phyloP scores from a whole-genome alignment of 495 filamentous ascomycete species.

The Xanthoparmelia taractica region DNA sequence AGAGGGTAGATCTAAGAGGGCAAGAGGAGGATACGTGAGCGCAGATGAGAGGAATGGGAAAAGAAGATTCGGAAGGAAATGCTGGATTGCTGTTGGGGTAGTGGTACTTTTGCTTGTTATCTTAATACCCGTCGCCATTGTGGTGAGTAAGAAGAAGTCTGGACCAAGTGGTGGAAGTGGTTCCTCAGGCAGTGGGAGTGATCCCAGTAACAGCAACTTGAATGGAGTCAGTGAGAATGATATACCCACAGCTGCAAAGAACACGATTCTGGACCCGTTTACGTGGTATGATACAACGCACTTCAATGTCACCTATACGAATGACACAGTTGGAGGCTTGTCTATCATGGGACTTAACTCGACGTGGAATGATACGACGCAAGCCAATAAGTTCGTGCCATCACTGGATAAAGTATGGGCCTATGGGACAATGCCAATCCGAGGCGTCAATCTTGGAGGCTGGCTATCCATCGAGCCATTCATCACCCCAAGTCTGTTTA shows the following conservation, averaged over 20 bases:
- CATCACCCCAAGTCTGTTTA: constrained; percentile 87
- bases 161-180: constrained; percentile 21
- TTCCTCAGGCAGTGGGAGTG: constrained; percentile 29
- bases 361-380: constrained; percentile 75
- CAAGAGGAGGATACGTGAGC: constrained; percentile 23
- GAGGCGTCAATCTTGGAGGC: constrained; percentile 89
- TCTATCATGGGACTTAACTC: constrained; percentile 83
- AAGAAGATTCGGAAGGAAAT: constrained; percentile 35
- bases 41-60: constrained; percentile 29
- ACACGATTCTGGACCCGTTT: constrained; percentile 79
- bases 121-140: constrained; percentile 63
- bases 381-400: constrained; percentile 72
- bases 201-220: constrained; percentile 50
- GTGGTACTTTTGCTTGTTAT: constrained; percentile 59
- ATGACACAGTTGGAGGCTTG: constrained; percentile 73
- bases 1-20: constrained; percentile 42
- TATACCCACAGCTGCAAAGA: constrained; percentile 61
- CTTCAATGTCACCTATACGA: constrained; percentile 93
- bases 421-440: constrained; percentile 72
- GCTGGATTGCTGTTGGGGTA: constrained; percentile 29
- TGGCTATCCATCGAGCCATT: constrained; percentile 95
- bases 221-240: constrained; percentile 48
- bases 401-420: constrained; percentile 58
- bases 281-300: constrained; percentile 86
- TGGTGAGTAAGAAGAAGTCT: constrained; percentile 59